Base-by-base conservation (phyloP, 108 stramenopile genomes). In the Mayamaea pseudoterrestris region DNA sequence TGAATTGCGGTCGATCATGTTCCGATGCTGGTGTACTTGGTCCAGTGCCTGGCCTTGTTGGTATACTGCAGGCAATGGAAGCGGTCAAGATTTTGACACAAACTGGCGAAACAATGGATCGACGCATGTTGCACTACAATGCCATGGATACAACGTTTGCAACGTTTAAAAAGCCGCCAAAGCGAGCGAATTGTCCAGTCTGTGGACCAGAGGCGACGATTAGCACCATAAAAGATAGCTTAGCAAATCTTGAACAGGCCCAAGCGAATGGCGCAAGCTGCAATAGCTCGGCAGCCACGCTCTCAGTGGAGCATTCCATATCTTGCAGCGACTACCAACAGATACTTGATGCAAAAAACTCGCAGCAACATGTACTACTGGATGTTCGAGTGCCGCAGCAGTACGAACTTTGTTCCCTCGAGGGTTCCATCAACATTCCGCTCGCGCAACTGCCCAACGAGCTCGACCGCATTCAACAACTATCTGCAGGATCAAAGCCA, bases 41-140 rank as follows among this genome's bases (percentile, higher is more conserved):
- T 30, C 69, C 78, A 17, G 89, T 99, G 2, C 94, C 95, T 13
- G 94, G 94, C 0, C 55, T 89, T 13, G 78, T 99, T 47, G 96
- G 96, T 5, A 74, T 87, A 55, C 59, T 99, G 43, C 93, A 97
- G 61, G 93, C 96, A 21, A 60, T 83, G 12, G 93, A 94, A 66
- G 59, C 63, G 14, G 52, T 99, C 30, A 97, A 99, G 65, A 44
- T 97, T 23, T 36, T 96, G 2, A 86, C 89, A 6, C 82, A 74
- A 6, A 65, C 66, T 12, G 79, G 79, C 3, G 24, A 18, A 51
- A 20, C 30, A 7, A 51, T 44, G 44, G 51, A 77, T 20, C 71
- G 84, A 53, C 79, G 78, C 12, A 44, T 86, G 35, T 57, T 80
- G 18, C 80, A 85, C 83, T 90, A 83, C 52, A 80, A 90, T 53